Percentiles rank a stretch among this genome's conserved stretches.
These are phyloP conservation scores for Penicillium sp. DNA, from an alignment of 2,329 filamentous ascomycete genomes.

Conservation along the genomic window DNA sequence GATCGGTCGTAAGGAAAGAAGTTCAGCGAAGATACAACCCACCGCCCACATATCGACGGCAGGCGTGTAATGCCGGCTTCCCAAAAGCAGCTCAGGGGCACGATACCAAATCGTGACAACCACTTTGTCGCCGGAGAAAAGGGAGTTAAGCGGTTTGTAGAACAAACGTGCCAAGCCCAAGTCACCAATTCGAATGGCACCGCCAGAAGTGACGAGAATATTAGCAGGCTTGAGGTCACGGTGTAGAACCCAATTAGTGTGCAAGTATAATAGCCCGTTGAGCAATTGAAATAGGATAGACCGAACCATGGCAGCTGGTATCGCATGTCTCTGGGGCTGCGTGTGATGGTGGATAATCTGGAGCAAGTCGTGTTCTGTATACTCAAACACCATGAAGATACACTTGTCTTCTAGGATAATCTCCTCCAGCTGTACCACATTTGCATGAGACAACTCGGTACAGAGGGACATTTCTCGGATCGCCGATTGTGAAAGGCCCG, in stretches of 20 bases:
- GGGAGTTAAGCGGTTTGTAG: slow-evolving; percentile 84
- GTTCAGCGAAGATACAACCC: slow-evolving; percentile 94
- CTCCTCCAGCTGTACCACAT: slow-evolving; percentile 86
- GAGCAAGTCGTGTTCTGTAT: slow-evolving; percentile 92
- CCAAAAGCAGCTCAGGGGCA: slow-evolving; percentile 87
- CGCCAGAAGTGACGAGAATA: slow-evolving; percentile 91
- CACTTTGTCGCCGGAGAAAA: slow-evolving; percentile 94
- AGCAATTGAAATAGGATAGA: slow-evolving; percentile 95
- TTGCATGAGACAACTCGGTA: slow-evolving; percentile 82
- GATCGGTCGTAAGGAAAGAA: slow-evolving; percentile 84
- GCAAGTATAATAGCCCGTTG: slow-evolving; percentile 90
- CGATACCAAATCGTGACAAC: slow-evolving; percentile 99
- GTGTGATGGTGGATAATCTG: slow-evolving; percentile 99
- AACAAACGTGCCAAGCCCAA: slow-evolving; percentile 88
- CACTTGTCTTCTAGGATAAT: slow-evolving; percentile 98
- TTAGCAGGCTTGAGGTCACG: slow-evolving; percentile 97
- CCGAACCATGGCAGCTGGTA: slow-evolving; percentile 83
- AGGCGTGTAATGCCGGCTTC: slow-evolving; percentile 92
- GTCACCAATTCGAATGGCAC: slow-evolving; percentile 92
- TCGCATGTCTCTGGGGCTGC: slow-evolving; percentile 79
- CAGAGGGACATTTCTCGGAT: slow-evolving; percentile 97
- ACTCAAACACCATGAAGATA: slow-evolving; percentile 99
- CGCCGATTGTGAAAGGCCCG: slow-evolving; percentile 94
- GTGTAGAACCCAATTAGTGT: slow-evolving; percentile 95
- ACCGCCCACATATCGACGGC: slow-evolving; percentile 97